Conservation (phyloP, 495 filamentous ascomycete species). For the Jackrogersella multiformis region DNA sequence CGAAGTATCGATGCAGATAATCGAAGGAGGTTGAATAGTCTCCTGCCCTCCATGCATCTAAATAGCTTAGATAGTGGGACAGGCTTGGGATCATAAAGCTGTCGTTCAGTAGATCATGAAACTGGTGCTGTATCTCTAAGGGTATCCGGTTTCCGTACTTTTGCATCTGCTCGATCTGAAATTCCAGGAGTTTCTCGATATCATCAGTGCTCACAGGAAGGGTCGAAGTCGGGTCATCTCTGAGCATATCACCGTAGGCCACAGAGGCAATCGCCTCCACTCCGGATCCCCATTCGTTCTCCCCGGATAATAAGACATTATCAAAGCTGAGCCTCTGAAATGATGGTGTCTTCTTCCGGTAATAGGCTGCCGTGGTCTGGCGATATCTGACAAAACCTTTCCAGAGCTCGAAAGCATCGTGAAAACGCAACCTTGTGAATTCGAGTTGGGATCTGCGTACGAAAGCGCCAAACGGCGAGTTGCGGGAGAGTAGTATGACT, state of each 20-base stretch:
- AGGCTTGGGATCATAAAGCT: slow-evolving; percentile 74
- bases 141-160: slow-evolving; percentile 75
- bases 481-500: slow-evolving; percentile 64
- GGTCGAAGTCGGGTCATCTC: slow-evolving; percentile 53
- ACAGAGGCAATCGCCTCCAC: slow-evolving; percentile 64
- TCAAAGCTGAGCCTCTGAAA: slow-evolving; percentile 72
- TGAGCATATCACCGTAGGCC: slow-evolving; percentile 69
- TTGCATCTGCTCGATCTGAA: slow-evolving; percentile 87
- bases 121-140: slow-evolving; percentile 68
- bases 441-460: slow-evolving; percentile 80
- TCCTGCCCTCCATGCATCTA: slow-evolving; percentile 90
- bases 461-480: slow-evolving; percentile 87
- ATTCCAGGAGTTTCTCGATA: slow-evolving; percentile 83
- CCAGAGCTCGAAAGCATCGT: slow-evolving; percentile 81
- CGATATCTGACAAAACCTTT: slow-evolving; percentile 79
- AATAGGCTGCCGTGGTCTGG: slow-evolving; percentile 73
- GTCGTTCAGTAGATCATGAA: slow-evolving; percentile 71
- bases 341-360: slow-evolving; percentile 73
- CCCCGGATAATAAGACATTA: slow-evolving; percentile 63
- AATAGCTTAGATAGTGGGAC: slow-evolving; percentile 83
- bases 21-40: slow-evolving; percentile 92
- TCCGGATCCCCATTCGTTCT: slow-evolving; percentile 55
- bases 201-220: slow-evolving; percentile 77
- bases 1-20: slow-evolving; percentile 92
- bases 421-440: slow-evolving; percentile 80